These are phyloP conservation scores for Plectosphaerella cucumerina DNA, from an alignment of 2,329 filamentous ascomycete genomes.

Conservation along the genomic window DNA sequence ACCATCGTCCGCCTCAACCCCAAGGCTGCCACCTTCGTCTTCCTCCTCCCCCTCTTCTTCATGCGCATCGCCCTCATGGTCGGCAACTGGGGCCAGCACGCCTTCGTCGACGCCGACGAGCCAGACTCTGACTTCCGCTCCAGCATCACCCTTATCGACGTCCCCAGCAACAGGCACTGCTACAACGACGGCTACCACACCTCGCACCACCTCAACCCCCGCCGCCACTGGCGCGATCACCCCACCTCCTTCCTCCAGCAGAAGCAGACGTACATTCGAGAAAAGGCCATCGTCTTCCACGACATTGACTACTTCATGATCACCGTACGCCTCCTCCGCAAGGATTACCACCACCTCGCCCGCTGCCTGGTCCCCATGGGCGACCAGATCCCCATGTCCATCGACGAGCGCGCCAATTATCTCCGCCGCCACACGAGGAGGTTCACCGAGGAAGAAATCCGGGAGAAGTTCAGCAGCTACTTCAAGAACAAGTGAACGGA, in stretches of 20 bases:
- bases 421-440: conserved; percentile 59
- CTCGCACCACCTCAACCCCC: conserved; percentile 74
- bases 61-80: conserved; percentile 72
- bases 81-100: conserved; percentile 82
- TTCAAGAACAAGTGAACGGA: neutral
- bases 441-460: conserved; percentile 64
- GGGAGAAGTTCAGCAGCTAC: conserved; percentile 42
- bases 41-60: conserved; percentile 61
- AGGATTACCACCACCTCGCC: conserved; percentile 68
- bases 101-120: conserved; percentile 70
- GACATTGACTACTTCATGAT: conserved; percentile 80
- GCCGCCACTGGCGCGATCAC: conserved; percentile 78
- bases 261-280: conserved; percentile 61
- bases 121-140: conserved; percentile 75
- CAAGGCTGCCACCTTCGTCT: conserved; percentile 57
- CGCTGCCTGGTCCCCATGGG: conserved; percentile 71
- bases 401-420: conserved; percentile 60
- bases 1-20: conserved; percentile 46
- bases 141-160: conserved; percentile 76
- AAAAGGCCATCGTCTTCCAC: conserved; percentile 71
- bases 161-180: conserved; percentile 74
- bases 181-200: conserved; percentile 84
- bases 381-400: conserved; percentile 61
- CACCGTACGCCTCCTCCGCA: conserved; percentile 61
- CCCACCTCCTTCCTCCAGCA: conserved; percentile 68